Evolutionary conservation across 1,284 basidiomycete species (phyloP).

Genomic region (Cutaneotrichosporon arboriforme): DNA sequence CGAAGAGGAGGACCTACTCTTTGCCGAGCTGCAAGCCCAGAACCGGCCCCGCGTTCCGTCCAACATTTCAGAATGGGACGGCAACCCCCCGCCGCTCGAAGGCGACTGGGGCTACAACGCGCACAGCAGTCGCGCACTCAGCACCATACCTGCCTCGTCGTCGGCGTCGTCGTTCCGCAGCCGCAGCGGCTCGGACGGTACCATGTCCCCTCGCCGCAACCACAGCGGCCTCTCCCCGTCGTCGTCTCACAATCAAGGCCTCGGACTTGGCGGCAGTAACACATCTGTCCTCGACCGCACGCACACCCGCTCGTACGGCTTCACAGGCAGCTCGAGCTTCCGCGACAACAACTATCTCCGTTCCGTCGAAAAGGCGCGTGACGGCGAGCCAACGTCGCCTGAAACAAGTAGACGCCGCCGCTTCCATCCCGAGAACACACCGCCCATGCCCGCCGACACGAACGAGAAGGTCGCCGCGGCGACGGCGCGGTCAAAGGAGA

Average conservation of each 20-base stretch:
- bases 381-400: not conserved
- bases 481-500: too few relatives aligned
- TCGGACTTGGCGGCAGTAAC: not conserved
- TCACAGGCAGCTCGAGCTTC: constrained; percentile 32
- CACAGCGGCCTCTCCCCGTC: not conserved
- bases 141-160: not conserved
- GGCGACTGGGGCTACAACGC: constrained; percentile 5
- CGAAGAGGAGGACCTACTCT: constrained; percentile 43
- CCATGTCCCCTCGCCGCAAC: constrained; percentile 1
- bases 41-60: not conserved
- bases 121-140: not conserved
- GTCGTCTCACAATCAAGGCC: not conserved
- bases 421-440: too few relatives aligned
- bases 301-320: constrained; percentile 35
- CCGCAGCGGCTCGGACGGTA: constrained; percentile 3
- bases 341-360: constrained; percentile 38
- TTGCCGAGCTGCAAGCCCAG: constrained; percentile 3
- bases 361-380: constrained; percentile 23
- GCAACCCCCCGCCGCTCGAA: constrained; percentile 25
- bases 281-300: constrained; percentile 3
- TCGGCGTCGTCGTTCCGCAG: not conserved
- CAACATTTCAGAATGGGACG: constrained; percentile 28
- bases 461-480: too few relatives aligned
- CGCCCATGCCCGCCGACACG: too few relatives aligned
- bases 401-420: too few relatives aligned